Conservation (phyloP, 495 filamentous ascomycete species). For the Neurospora tetraspora region DNA sequence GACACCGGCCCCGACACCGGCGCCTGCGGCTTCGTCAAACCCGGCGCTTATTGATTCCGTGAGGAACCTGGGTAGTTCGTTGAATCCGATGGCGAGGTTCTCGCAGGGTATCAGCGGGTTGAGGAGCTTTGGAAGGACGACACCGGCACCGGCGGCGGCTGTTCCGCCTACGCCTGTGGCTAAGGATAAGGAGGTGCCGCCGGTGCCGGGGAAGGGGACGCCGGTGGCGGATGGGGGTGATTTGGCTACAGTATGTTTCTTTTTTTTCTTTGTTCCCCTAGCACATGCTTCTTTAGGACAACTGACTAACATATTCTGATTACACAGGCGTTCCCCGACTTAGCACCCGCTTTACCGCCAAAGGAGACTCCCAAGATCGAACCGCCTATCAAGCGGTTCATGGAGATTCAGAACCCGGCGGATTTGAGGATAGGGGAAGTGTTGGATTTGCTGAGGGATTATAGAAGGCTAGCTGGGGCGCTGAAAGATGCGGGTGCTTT, state of each 20-base stretch:
- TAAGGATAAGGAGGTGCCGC: conserved; percentile 28
- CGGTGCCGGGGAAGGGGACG: conserved; percentile 14
- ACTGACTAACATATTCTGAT: not conserved
- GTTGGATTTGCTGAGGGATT: conserved; percentile 72
- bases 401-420: conserved; percentile 64
- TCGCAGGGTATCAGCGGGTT: conserved; percentile 55
- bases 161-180: conserved; percentile 14
- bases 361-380: conserved; percentile 47
- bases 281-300: too few species aligned
- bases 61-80: conserved; percentile 68
- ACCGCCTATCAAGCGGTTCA: conserved; percentile 69
- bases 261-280: not conserved
- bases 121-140: conserved; percentile 60
- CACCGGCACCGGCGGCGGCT: conserved; percentile 16
- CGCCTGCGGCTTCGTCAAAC: conserved; percentile 34
- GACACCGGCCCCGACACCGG: not conserved
- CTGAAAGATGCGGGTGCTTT: conserved; percentile 52
- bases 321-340: conserved; percentile 48
- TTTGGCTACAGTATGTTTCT: conserved; percentile 34
- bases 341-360: conserved; percentile 39
- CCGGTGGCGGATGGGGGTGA: conserved; percentile 34
- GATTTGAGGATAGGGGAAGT: conserved; percentile 80
- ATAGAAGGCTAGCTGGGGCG: conserved; percentile 66
- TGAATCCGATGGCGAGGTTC: conserved; percentile 78
- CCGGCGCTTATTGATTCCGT: conserved; percentile 65